These are phyloP conservation scores for Striga asiatica DNA, from an alignment of 257 asterid genomes.

Conservation along the genomic window DNA sequence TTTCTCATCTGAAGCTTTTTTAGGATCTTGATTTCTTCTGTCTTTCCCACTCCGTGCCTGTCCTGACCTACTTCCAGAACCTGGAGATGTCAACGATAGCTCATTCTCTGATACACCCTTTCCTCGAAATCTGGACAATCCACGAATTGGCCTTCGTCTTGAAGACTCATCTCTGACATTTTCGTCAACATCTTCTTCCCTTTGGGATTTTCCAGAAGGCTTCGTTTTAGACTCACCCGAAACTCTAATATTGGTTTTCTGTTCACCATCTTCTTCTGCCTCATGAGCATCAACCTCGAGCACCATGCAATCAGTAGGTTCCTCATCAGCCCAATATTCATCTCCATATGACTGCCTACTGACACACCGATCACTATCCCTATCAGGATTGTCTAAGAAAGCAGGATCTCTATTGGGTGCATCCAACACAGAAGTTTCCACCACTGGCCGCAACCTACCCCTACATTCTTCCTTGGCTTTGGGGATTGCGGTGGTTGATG, in stretches of 20 bases:
- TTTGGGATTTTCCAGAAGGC: conserved; percentile 40
- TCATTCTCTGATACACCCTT: conserved; percentile 58
- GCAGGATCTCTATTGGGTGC: conserved; percentile 27
- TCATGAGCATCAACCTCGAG: conserved; percentile 38
- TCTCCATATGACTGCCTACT: conserved; percentile 37
- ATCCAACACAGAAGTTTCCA: conserved; percentile 53
- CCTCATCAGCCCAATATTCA: conserved; percentile 58
- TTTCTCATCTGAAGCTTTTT: conserved; percentile 41
- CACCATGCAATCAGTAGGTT: conserved; percentile 35
- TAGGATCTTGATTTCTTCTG: conserved; percentile 45
- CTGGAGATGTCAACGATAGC: conserved; percentile 55
- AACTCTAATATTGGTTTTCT: conserved; percentile 42
- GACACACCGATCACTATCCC: conserved; percentile 36
- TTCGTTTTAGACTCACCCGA: conserved; percentile 46
- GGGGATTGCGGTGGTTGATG: conserved; percentile 24
- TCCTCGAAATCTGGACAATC: conserved; percentile 43
- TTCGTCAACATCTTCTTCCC: conserved; percentile 79
- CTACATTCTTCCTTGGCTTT: conserved; percentile 70
- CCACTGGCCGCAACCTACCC: conserved; percentile 42
- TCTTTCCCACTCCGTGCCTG: conserved; percentile 49
- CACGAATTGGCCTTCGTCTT: conserved; percentile 59
- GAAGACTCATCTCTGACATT: conserved; percentile 54
- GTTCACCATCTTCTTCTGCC: conserved; percentile 55
- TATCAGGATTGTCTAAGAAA: conserved; percentile 25
- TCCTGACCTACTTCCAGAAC: conserved; percentile 60